phyloP scores from a whole-genome alignment of 208 protist genomes.

The Leishmania tarentolae region DNA sequence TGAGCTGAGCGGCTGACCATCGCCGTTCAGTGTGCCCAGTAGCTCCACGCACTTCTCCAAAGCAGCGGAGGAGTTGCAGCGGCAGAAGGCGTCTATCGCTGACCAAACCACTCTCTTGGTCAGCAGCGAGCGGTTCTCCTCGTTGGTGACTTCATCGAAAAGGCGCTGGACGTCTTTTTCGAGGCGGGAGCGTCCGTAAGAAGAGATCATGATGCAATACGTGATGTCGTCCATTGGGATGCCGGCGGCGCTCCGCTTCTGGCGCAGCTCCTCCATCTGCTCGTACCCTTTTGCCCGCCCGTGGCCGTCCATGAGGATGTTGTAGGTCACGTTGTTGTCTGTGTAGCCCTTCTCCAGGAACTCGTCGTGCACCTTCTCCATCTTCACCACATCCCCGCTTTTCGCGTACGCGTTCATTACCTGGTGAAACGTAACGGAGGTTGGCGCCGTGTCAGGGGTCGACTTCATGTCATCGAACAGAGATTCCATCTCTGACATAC shows the following conservation, averaged over 20 bases:
- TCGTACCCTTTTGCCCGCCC: slow-evolving; percentile 72
- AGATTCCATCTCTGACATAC: slow-evolving; percentile 84
- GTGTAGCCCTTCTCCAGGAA: slow-evolving; percentile 63
- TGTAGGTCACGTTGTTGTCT: slow-evolving; percentile 85
- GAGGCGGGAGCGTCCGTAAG: slow-evolving; percentile 66
- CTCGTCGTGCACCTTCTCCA: slow-evolving; percentile 79
- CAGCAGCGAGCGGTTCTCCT: slow-evolving; percentile 33
- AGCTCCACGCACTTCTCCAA: slow-evolving; percentile 66
- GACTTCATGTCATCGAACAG: slow-evolving; percentile 89
- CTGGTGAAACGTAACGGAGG: slow-evolving; percentile 90
- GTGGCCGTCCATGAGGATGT: slow-evolving; percentile 88
- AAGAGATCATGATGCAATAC: slow-evolving; percentile 81
- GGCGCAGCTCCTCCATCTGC: slow-evolving; percentile 73
- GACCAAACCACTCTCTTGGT: slow-evolving; percentile 75
- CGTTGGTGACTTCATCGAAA: slow-evolving; percentile 45
- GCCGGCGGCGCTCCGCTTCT: slow-evolving; percentile 46
- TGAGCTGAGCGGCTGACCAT: slow-evolving; percentile 17
- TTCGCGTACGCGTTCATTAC: slow-evolving; percentile 90
- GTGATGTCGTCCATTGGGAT: slow-evolving; percentile 79
- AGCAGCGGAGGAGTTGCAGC: slow-evolving; percentile 51
- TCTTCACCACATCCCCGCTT: slow-evolving; percentile 81
- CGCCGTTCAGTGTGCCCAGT: slow-evolving; percentile 23
- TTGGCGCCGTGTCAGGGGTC: slow-evolving; percentile 78
- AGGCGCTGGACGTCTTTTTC: slow-evolving; percentile 74
- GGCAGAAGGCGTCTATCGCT: slow-evolving; percentile 83